phyloP scores from a whole-genome alignment of 2,329 filamentous ascomycete genomes.

The Cladophialophora exuberans region DNA sequence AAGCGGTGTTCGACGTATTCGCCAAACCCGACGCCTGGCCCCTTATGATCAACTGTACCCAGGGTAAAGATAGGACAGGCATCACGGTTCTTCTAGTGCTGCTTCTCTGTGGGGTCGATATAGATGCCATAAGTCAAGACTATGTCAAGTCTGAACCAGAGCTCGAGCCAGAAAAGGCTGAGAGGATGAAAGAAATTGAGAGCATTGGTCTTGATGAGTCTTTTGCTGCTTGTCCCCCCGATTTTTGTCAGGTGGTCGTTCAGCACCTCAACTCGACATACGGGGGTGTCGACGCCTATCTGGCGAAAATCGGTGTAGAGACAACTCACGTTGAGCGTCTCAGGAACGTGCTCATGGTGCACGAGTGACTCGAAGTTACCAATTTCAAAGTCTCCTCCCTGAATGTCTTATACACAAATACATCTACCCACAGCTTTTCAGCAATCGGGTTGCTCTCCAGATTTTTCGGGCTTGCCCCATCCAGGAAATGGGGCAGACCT shows the following conservation, averaged over 20 bases:
- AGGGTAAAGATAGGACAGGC: slow-evolving; percentile 85
- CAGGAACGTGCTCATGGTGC: slow-evolving; percentile 21
- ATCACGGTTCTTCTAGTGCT: slow-evolving; percentile 70
- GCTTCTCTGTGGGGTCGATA: slow-evolving; percentile 58
- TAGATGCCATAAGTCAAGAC: slow-evolving; percentile 66
- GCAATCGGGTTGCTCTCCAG: slow-evolving; percentile 1
- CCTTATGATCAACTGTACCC: slow-evolving; percentile 78
- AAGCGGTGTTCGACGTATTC: slow-evolving; percentile 70
- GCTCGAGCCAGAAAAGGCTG: slow-evolving; percentile 63
- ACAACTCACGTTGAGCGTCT: slow-evolving; percentile 47
- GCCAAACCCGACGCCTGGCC: slow-evolving; percentile 60
- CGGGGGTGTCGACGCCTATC: slow-evolving; percentile 68
- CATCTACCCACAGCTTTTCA: no score
- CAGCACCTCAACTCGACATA: slow-evolving; percentile 64
- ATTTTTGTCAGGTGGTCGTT: slow-evolving; percentile 65
- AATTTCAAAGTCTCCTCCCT: background rate
- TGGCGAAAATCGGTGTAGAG: slow-evolving; percentile 64
- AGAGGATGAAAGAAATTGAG: slow-evolving; percentile 68
- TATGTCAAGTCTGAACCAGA: slow-evolving; percentile 69
- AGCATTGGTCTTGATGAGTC: slow-evolving; percentile 73
- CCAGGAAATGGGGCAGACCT: slow-evolving; percentile 4
- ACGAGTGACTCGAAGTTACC: background rate
- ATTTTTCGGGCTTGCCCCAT: slow-evolving; percentile 7
- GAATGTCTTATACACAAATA: no score
- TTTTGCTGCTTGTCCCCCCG: slow-evolving; percentile 68